These are phyloP conservation scores for Chenopodium album DNA, from an alignment of 148 eudicot species.

Conservation along the genomic window DNA sequence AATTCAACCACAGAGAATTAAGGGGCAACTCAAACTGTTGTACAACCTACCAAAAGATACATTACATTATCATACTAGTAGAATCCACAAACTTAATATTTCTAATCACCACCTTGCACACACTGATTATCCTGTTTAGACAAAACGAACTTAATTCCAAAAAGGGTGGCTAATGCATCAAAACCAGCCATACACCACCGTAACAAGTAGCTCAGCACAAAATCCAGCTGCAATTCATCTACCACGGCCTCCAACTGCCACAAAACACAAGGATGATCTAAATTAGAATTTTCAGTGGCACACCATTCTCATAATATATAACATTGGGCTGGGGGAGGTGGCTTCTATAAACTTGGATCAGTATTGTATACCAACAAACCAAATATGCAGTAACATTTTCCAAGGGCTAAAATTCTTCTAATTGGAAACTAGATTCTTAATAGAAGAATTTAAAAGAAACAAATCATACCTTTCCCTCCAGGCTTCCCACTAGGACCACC, in stretches of 20 bases:
- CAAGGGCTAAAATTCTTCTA: neutral
- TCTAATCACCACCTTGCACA: neutral
- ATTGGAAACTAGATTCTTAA: neutral
- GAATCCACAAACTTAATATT: conserved; percentile 9
- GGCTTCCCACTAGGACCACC: conserved; percentile 53
- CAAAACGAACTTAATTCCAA: conserved; percentile 2
- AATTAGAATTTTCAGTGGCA: neutral
- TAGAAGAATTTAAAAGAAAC: neutral
- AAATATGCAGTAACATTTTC: neutral
- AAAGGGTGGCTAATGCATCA: conserved; percentile 21
- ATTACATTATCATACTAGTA: conserved; percentile 11
- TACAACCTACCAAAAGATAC: conserved; percentile 22
- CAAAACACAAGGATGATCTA: conserved; percentile 7
- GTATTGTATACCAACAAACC: neutral
- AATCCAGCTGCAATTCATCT: conserved; percentile 16
- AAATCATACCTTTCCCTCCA: conserved; percentile 50
- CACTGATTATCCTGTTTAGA: conserved; percentile 7
- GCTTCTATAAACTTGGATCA: neutral
- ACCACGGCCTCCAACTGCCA: conserved; percentile 38
- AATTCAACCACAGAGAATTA: neutral
- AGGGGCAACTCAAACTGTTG: conserved; percentile 4
- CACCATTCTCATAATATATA: neutral
- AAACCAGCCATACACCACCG: conserved; percentile 26
- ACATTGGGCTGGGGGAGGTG: neutral
- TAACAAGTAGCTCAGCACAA: neutral